phyloP scores from a whole-genome alignment of 352 stramenopile genomes.

The Pythium apleroticum region DNA sequence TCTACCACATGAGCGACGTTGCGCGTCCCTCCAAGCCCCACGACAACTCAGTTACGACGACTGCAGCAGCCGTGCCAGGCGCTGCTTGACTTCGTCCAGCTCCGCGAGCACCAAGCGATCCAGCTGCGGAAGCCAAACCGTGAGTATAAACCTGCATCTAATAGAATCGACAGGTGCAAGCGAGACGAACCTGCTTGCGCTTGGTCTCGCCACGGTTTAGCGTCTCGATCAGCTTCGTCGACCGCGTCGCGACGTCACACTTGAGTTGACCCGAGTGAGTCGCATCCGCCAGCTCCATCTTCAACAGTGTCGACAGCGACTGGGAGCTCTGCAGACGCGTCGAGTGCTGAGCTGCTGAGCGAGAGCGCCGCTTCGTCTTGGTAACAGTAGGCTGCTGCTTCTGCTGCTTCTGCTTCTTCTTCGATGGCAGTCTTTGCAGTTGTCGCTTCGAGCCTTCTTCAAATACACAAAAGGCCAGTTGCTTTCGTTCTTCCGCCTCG shows the following conservation, averaged over 20 bases:
- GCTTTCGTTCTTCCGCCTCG: conserved; percentile 38
- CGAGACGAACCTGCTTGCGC: conserved; percentile 52
- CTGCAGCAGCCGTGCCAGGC: conserved; percentile 50
- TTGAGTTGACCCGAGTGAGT: neutral
- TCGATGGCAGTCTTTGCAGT: neutral
- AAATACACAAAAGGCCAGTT: conserved; percentile 4
- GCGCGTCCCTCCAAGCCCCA: conserved; percentile 4
- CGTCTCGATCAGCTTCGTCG: conserved; percentile 42
- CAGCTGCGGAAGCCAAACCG: conserved; percentile 29
- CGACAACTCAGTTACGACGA: conserved; percentile 7
- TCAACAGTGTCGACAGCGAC: conserved; percentile 27
- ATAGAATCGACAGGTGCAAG: neutral
- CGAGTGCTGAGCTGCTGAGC: conserved; percentile 7
- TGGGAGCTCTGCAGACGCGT: conserved; percentile 15
- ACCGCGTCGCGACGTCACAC: conserved; percentile 21
- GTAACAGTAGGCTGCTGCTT: neutral
- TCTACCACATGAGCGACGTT: conserved; percentile 50
- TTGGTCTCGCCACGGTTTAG: conserved; percentile 50
- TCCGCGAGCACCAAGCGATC: conserved; percentile 62
- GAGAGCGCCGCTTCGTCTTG: conserved; percentile 8
- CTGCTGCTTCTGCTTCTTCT: conserved; percentile 8
- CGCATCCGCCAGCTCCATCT: conserved; percentile 16
- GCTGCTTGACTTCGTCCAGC: conserved; percentile 63
- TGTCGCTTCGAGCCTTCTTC: neutral
- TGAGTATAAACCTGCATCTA: neutral